A percentile compares a stretch with the other conserved stretches of the same genome.
phyloP scores from a whole-genome alignment of 31 red algal genomes.

The Asparagopsis taxiformis region DNA sequence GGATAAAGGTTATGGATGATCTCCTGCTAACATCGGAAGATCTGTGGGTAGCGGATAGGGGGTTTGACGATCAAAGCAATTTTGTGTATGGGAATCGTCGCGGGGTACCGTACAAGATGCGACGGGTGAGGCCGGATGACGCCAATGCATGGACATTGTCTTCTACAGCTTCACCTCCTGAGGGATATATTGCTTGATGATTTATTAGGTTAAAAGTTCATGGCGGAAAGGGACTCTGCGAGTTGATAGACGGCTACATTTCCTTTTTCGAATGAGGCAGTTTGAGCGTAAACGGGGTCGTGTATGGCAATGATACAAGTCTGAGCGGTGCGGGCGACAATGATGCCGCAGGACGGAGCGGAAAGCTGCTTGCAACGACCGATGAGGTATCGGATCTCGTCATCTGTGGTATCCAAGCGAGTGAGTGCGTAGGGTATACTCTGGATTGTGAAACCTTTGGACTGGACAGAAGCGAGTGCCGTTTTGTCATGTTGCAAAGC shows the following conservation, averaged over 20 bases:
- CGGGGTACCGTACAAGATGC: constrained; percentile 87
- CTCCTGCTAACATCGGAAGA: constrained; percentile 73
- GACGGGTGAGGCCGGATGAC: constrained; percentile 31
- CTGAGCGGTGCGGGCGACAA: constrained; percentile 59
- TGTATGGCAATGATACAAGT: constrained; percentile 67
- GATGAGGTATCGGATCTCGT: constrained; percentile 44
- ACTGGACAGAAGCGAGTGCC: constrained; percentile 4
- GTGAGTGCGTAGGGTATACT: constrained; percentile 65
- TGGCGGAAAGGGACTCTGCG: constrained; percentile 39
- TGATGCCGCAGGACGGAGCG: constrained; percentile 43
- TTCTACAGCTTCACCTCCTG: constrained; percentile 18
- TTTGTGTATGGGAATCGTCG: constrained; percentile 90
- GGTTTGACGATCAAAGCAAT: constrained; percentile 70
- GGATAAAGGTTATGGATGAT: constrained; percentile 81
- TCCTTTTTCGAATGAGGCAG: constrained; percentile 22
- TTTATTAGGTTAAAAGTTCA: constrained; percentile 51
- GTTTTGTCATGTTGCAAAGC: constrained; percentile 24
- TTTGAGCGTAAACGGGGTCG: constrained; percentile 50
- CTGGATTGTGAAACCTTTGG: constrained; percentile 60
- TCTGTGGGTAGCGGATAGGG: constrained; percentile 88
- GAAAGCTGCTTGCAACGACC: constrained; percentile 59
- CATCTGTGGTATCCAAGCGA: constrained; percentile 63
- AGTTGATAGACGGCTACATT: constrained; percentile 53
- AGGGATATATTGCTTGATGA: constrained; percentile 32
- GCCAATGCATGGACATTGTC: constrained; percentile 41